These are phyloP conservation scores for Leccinum subgranulosum DNA, from an alignment of 768 basidiomycete genomes.

Conservation along the genomic window DNA sequence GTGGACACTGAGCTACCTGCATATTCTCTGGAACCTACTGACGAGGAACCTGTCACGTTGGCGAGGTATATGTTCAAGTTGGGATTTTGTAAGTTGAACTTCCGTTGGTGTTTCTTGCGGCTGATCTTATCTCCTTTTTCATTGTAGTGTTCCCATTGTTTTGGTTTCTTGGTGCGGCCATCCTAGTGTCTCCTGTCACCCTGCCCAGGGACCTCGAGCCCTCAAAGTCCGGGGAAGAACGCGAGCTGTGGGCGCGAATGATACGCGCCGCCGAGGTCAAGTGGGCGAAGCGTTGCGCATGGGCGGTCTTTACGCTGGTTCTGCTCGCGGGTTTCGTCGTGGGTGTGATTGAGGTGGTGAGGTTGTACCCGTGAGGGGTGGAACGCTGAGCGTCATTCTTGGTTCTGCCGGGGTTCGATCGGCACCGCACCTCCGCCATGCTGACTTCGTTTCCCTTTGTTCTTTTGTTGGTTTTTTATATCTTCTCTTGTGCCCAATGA, in stretches of 20 bases:
- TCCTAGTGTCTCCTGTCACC: constrained; percentile 40
- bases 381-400: background rate
- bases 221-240: constrained; percentile 37
- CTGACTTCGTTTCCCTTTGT: background rate
- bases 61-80: constrained; percentile 48
- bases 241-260: constrained; percentile 26
- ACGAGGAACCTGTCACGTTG: constrained; percentile 40
- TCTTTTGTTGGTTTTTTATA: background rate
- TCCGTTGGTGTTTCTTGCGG: background rate
- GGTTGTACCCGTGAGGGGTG: background rate
- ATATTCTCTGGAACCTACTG: constrained; percentile 25
- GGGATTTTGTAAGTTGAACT: constrained; percentile 42
- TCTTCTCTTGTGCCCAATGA: background rate
- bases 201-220: constrained; percentile 29
- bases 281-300: constrained; percentile 39
- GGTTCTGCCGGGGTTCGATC: background rate
- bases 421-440: background rate
- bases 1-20: constrained; percentile 30
- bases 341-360: background rate
- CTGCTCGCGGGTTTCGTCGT: background rate
- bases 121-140: background rate
- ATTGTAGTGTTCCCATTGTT: constrained; percentile 45
- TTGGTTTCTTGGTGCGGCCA: constrained; percentile 42
- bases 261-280: constrained; percentile 38
- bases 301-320: constrained; percentile 2